A percentile compares a stretch with the other conserved stretches of the same genome.
Evolutionary conservation across 1,139 yeast species (phyloP).

Genomic region (Geotrichum cucujoidarum): DNA sequence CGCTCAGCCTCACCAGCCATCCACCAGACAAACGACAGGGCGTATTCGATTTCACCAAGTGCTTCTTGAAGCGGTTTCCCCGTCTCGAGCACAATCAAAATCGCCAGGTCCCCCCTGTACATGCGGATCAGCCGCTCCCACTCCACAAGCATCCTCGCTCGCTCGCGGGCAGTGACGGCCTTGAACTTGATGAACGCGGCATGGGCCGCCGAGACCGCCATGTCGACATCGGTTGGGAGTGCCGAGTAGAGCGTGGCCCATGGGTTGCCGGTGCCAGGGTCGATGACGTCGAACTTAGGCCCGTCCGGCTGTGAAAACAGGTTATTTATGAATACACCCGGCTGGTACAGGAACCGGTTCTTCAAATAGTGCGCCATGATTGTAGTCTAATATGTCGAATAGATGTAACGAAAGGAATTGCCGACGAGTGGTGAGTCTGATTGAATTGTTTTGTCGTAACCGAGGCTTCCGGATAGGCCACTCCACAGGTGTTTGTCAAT

Average conservation of each 20-base stretch:
- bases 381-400: too few species aligned
- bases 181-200: constrained; percentile 40
- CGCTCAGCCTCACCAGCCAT: constrained; percentile 42
- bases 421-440: too few species aligned
- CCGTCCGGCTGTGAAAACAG: constrained; percentile 47
- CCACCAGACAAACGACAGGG: constrained; percentile 41
- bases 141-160: constrained; percentile 47
- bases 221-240: constrained; percentile 37
- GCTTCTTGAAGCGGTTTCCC: constrained; percentile 54
- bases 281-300: constrained; percentile 27
- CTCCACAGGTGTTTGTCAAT: too few species aligned
- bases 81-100: constrained; percentile 58
- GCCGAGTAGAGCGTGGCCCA: constrained; percentile 43
- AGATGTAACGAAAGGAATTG: too few species aligned
- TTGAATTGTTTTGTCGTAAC: too few species aligned
- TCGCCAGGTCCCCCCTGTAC: constrained; percentile 48
- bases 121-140: constrained; percentile 49
- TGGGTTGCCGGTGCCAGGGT: constrained; percentile 43
- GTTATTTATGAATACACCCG: constrained; percentile 76
- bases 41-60: constrained; percentile 37
- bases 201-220: constrained; percentile 42
- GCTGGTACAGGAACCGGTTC: constrained; percentile 40
- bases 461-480: too few species aligned
- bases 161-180: constrained; percentile 44
- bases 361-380: background rate